Conservation (phyloP, 2,329 filamentous ascomycete genomes). For the Colletotrichum spaethianum region DNA sequence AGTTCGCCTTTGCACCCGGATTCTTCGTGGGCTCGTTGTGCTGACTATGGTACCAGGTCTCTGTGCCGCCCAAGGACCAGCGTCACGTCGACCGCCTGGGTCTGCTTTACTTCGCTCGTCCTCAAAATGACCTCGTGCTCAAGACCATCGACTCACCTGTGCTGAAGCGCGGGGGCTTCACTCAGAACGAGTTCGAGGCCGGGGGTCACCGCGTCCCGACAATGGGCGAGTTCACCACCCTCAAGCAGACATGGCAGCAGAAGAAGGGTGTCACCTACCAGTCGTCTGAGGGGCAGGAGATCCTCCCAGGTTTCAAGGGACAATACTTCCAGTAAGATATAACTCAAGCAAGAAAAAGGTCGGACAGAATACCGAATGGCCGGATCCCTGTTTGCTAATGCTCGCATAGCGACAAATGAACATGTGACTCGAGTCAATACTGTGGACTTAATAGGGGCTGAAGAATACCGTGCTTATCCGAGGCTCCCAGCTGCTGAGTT, state of each 20-base stretch:
- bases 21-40: too few relatives aligned
- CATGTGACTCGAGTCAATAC: background rate
- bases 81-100: slow-evolving; percentile 63
- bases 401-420: background rate
- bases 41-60: slow-evolving; percentile 45
- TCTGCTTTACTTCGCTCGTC: slow-evolving; percentile 65
- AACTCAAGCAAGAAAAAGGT: background rate
- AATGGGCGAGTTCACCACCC: slow-evolving; percentile 55
- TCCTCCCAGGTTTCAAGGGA: slow-evolving; percentile 53
- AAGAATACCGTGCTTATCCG: too few relatives aligned
- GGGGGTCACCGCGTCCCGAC: slow-evolving; percentile 50
- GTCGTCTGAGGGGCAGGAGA: slow-evolving; percentile 49
- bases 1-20: background rate
- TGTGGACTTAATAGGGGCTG: background rate
- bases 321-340: slow-evolving; percentile 40
- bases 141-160: slow-evolving; percentile 56
- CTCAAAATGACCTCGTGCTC: slow-evolving; percentile 55
- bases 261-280: slow-evolving; percentile 46
- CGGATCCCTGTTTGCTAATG: background rate
- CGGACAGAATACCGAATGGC: background rate
- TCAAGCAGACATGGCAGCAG: slow-evolving; percentile 57
- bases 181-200: slow-evolving; percentile 55
- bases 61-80: slow-evolving; percentile 57
- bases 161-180: slow-evolving; percentile 51
- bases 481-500: background rate